phyloP scores from a whole-genome alignment of 768 basidiomycete genomes.

The Psilocybe sp. region DNA sequence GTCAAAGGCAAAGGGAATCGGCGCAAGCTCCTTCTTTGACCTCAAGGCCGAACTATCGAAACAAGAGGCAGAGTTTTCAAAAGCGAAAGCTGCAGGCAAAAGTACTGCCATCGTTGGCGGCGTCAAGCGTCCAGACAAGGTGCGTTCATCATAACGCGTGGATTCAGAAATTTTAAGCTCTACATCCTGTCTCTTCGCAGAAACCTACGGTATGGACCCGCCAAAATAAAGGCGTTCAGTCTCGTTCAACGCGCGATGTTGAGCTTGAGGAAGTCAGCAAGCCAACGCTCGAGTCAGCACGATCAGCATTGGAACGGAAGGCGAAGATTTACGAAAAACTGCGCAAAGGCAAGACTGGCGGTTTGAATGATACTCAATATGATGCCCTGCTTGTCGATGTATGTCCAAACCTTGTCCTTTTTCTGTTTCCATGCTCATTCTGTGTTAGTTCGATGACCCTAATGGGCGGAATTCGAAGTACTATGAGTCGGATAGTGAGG shows the following conservation, averaged over 20 bases:
- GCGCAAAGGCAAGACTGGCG: slow-evolving; percentile 73
- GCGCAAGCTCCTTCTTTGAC: slow-evolving; percentile 76
- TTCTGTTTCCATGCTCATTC: background rate
- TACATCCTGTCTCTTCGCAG: slow-evolving; percentile 31
- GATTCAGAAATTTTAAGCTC: background rate
- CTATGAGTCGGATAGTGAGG: slow-evolving; percentile 71
- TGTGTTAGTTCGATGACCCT: slow-evolving; percentile 33
- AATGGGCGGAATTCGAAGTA: slow-evolving; percentile 29
- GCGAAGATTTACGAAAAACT: slow-evolving; percentile 80
- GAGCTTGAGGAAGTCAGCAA: slow-evolving; percentile 69
- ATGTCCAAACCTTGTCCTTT: slow-evolving; percentile 23
- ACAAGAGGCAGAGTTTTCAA: slow-evolving; percentile 55
- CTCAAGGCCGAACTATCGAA: slow-evolving; percentile 73
- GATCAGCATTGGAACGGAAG: slow-evolving; percentile 72
- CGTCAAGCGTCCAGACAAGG: slow-evolving; percentile 70
- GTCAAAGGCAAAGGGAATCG: slow-evolving; percentile 67
- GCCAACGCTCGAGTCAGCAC: slow-evolving; percentile 70
- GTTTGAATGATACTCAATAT: slow-evolving; percentile 72
- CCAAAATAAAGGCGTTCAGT: slow-evolving; percentile 70
- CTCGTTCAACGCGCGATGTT: slow-evolving; percentile 62
- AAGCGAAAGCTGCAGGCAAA: slow-evolving; percentile 57
- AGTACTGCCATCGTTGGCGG: slow-evolving; percentile 55
- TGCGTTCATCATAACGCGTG: slow-evolving; percentile 19
- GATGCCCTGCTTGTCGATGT: slow-evolving; percentile 77
- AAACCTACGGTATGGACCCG: slow-evolving; percentile 78